Base-by-base conservation (phyloP, 2,329 filamentous ascomycete genomes). In the Penicillium sp. region DNA sequence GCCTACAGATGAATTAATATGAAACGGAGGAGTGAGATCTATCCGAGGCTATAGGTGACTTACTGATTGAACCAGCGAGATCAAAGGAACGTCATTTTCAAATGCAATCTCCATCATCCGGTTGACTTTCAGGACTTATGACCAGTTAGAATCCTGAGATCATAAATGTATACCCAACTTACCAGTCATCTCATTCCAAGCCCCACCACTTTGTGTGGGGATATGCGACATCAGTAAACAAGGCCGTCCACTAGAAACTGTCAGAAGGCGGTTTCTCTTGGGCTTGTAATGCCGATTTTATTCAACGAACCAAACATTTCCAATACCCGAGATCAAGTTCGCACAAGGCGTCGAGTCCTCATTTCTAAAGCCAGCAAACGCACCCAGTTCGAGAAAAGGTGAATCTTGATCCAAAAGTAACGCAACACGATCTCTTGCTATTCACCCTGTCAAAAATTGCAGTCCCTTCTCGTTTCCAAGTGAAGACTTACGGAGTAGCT, bases 111-210 rank as follows among this genome's bases (percentile, higher is more conserved):
- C 74, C 19, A 72, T 78, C 35, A 79, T 72, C 9, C 78, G 74
- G 59, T 79, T 75, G 2, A 77, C 73, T 67, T 76, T 76, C 12
- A 75, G 50, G 8, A 77, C 66, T 68, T 7, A 26, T 3, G 3
- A 7, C 7, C 12, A 13, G 47, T 57, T n/a, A 50, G 44, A 30
- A 45, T 24, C 9, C 4, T 33, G 30, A 33, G 10, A 33, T 33
- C 9, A 1, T 10, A 22, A 1, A 10, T 42, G 0, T 15, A 53
- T 2, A 42, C 7, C 1, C 8, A 10, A 42, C 44, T 24, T 56
- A 70, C 68, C 78, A 53, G 76, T 78, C 65, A 77, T 74, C 47
- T 80, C 78, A 63, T 81, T 81, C 79, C 79, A 81, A 0, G 79
- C 77, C 0, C 79, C 79, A 38, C 79, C 79, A 50, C 76, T 79